Conservation (phyloP, 495 filamentous ascomycete genomes). For the Wilcoxina mikolae region DNA sequence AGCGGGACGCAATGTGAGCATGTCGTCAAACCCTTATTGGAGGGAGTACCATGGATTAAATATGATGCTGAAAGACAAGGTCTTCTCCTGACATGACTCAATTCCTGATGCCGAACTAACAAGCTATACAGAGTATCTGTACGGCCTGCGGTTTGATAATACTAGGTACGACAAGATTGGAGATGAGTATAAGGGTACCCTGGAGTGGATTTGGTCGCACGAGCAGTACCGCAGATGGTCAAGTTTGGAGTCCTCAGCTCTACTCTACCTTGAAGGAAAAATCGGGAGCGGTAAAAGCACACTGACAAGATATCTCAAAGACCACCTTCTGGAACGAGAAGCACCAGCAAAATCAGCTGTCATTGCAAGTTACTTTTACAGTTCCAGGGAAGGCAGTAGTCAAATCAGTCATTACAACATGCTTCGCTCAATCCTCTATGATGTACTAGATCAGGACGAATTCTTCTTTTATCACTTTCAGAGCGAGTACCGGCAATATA, state of each 20-base stretch:
- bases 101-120: neutral
- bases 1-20: neutral
- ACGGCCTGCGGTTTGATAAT: constrained; percentile 1
- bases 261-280: constrained; percentile 7
- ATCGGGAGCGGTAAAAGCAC: constrained; percentile 4
- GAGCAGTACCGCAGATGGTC: neutral
- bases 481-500: too few relatives aligned
- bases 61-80: constrained; percentile 2
- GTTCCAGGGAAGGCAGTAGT: neutral
- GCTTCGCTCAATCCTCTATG: constrained; percentile 3
- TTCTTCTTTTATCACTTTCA: neutral
- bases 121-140: neutral
- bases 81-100: neutral
- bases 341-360: neutral
- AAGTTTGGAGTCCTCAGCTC: neutral
- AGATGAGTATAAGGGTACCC: neutral
- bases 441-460: neutral
- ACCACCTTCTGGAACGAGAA: neutral
- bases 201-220: constrained; percentile 4
- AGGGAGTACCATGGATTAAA: neutral
- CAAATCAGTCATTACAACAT: neutral
- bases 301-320: neutral
- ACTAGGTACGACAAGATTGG: constrained; percentile 3
- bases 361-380: neutral
- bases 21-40: neutral